Percentiles rank a stretch among this genome's conserved stretches.
Conservation (phyloP, 768 basidiomycete species). For the Arthromyces matolae region DNA sequence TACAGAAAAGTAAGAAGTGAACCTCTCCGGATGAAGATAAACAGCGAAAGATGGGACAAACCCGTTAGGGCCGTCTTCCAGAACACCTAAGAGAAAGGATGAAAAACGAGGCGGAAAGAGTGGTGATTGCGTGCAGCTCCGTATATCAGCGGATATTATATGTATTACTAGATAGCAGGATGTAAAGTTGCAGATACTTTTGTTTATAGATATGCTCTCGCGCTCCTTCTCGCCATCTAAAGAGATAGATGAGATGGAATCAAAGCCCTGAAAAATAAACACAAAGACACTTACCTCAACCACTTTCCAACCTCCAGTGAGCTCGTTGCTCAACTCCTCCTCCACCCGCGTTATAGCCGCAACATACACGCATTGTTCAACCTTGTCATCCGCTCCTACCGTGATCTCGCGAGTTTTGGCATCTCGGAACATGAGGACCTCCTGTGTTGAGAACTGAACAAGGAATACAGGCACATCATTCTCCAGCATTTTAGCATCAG, state of each 20-base stretch:
- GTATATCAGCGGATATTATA: constrained; percentile 10
- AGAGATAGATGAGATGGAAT: constrained; percentile 4
- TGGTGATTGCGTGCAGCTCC: constrained; percentile 23
- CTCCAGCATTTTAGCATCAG: constrained; percentile 85
- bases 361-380: constrained; percentile 91
- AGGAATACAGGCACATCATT: constrained; percentile 88
- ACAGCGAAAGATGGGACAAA: too few species aligned
- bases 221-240: constrained; percentile 43
- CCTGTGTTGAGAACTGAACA: constrained; percentile 88
- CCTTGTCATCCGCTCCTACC: constrained; percentile 84
- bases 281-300: constrained; percentile 70
- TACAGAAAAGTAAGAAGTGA: too few species aligned
- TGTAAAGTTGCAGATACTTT: constrained; percentile 16
- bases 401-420: constrained; percentile 83
- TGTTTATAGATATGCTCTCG: constrained; percentile 42
- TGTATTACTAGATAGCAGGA: constrained; percentile 5
- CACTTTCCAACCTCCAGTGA: constrained; percentile 98
- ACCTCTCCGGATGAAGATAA: too few species aligned
- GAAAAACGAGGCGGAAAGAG: constrained; percentile 11
- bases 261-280: neutral
- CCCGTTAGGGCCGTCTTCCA: too few species aligned
- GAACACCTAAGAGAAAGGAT: too few species aligned
- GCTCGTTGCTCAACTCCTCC: constrained; percentile 84
- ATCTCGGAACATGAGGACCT: constrained; percentile 87
- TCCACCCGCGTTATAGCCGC: constrained; percentile 87